A percentile compares a stretch with the other conserved stretches of the same genome.
phyloP scores from a whole-genome alignment of 1,284 basidiomycete species.

The Ganoderma boninense region DNA sequence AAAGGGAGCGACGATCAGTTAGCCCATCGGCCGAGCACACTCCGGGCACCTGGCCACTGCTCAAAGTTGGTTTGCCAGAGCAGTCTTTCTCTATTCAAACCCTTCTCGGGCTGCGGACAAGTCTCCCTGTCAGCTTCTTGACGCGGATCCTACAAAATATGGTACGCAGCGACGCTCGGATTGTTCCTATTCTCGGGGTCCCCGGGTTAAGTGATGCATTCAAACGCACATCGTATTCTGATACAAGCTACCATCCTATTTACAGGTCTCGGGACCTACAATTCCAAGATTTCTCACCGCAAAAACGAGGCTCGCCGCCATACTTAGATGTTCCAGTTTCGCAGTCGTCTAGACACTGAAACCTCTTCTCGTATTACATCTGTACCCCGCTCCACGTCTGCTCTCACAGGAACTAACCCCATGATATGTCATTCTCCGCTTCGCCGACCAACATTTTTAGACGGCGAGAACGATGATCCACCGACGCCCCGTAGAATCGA shows the following conservation, averaged over 20 bases:
- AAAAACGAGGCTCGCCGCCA: constrained; percentile 23
- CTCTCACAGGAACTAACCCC: constrained; percentile 19
- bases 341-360: constrained; percentile 23
- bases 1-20: constrained; percentile 28
- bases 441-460: constrained; percentile 12
- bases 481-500: neutral
- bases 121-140: neutral
- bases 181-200: neutral
- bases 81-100: neutral
- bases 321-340: neutral
- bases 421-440: constrained; percentile 8
- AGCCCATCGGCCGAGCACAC: constrained; percentile 4
- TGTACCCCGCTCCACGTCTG: constrained; percentile 20
- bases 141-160: neutral
- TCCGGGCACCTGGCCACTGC: neutral
- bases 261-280: neutral
- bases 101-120: neutral
- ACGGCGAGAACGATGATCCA: constrained; percentile 13
- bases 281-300: constrained; percentile 4
- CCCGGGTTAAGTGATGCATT: neutral
- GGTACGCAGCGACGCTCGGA: neutral
- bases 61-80: neutral
- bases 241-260: neutral
- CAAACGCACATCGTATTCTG: neutral
- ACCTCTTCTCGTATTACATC: constrained; percentile 17